Conservation (phyloP, 768 basidiomycete genomes). For the Boletus rubescentipes region DNA sequence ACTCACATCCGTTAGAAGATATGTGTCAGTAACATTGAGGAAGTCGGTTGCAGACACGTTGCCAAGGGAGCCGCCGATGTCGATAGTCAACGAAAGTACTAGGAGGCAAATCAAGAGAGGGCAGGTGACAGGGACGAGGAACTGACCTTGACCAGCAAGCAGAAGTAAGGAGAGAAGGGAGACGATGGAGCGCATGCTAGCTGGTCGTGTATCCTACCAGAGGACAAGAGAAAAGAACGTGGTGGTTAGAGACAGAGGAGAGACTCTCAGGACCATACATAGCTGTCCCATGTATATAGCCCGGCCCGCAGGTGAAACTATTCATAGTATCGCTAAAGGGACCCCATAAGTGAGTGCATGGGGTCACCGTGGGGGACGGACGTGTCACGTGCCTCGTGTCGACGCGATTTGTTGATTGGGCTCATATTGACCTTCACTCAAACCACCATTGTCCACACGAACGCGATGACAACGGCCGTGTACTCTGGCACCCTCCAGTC, state of each 20-base stretch:
- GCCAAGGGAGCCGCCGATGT: slow-evolving; percentile 37
- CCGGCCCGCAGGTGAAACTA: too few relatives aligned
- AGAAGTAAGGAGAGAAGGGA: slow-evolving; percentile 34
- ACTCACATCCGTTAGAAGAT: slow-evolving; percentile 32
- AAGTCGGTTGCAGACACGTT: slow-evolving; percentile 44
- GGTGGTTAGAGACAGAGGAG: slow-evolving; percentile 17
- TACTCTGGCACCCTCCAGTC: slow-evolving; percentile 54
- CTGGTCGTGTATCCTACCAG: slow-evolving; percentile 33
- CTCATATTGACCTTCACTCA: slow-evolving; percentile 12
- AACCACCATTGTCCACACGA: slow-evolving; percentile 14
- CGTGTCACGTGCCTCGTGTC: slow-evolving; percentile 24
- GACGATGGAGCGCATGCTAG: slow-evolving; percentile 29
- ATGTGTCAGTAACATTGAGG: slow-evolving; percentile 38
- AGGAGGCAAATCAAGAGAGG: neutral
- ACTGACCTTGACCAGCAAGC: slow-evolving; percentile 61
- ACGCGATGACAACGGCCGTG: slow-evolving; percentile 41
- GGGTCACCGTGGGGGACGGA: slow-evolving; percentile 8
- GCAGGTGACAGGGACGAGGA: neutral
- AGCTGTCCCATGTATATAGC: too few relatives aligned
- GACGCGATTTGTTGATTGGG: slow-evolving; percentile 29
- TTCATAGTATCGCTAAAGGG: neutral
- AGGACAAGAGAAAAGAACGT: slow-evolving; percentile 21
- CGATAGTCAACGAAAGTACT: slow-evolving; percentile 51
- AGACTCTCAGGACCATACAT: neutral
- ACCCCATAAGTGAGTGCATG: slow-evolving; percentile 1